A percentile compares a stretch with the other conserved stretches of the same genome.
These are phyloP conservation scores for Ogataea zsoltii DNA, from an alignment of 805 yeast species.

Conservation along the genomic window DNA sequence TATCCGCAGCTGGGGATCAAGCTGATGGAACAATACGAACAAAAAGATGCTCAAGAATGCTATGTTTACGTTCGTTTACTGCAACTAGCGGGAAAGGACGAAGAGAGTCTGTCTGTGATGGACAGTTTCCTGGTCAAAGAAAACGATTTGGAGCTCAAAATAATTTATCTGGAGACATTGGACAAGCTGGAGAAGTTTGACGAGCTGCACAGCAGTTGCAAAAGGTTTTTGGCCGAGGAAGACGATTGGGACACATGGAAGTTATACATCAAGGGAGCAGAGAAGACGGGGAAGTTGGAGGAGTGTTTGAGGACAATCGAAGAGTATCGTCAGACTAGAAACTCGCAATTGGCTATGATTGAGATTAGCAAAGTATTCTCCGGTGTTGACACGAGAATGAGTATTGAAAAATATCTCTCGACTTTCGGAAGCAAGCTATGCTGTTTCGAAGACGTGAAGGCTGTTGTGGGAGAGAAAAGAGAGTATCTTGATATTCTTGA, in stretches of 20 bases:
- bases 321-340: constrained; percentile 46
- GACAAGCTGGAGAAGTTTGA: constrained; percentile 43
- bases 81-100: constrained; percentile 35
- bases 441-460: constrained; percentile 60
- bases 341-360: constrained; percentile 54
- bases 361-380: constrained; percentile 37
- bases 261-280: constrained; percentile 47
- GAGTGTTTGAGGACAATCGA: constrained; percentile 36
- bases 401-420: constrained; percentile 43
- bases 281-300: constrained; percentile 34
- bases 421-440: constrained; percentile 58
- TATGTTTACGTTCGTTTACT: constrained; percentile 58
- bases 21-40: constrained; percentile 51
- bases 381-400: constrained; percentile 25
- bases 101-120: constrained; percentile 36
- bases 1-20: constrained; percentile 63
- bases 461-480: constrained; percentile 21
- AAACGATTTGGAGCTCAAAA: constrained; percentile 63
- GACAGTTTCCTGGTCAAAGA: constrained; percentile 36
- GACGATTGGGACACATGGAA: constrained; percentile 84
- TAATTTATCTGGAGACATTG: constrained; percentile 52
- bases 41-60: constrained; percentile 64
- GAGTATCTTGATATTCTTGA: constrained; percentile 12
- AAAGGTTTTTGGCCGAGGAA: constrained; percentile 46
- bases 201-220: constrained; percentile 41